Base-by-base conservation (phyloP, 768 basidiomycete genomes). In the Mycena haematopus region DNA sequence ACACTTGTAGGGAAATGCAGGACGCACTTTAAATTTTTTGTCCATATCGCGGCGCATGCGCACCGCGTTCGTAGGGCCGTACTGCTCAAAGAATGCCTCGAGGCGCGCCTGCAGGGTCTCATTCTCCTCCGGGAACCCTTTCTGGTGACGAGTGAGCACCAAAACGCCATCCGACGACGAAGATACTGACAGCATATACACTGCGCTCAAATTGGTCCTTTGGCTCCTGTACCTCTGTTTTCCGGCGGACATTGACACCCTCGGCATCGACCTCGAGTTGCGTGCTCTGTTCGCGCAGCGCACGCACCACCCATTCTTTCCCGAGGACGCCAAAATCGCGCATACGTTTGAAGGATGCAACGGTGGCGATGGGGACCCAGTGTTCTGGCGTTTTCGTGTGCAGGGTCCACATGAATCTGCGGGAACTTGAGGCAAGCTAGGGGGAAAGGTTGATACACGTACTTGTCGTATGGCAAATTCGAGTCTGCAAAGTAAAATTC, bases 401-500 rank as follows among this genome's bases (percentile, higher is more conserved):
- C 50, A 96, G 78, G 3, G 91, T 87, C 94, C 95, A 98, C 92
- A 97, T 94, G 81, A 95, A 97, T 78, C 93, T 95, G 60, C 8
- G 52, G 36, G 33, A 21, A 44, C 25, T 24, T 52, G 54, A 22
- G 55, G 49, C 47, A 35, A 40, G 0, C 13, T 17, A 3, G 45
- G 46, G 38, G 0, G 14, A 33, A 10, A 33, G 27, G 27, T 45
- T 19, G 35, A 17, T 38, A 52, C 22, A 59, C 82, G 27, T 70
- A 90, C 90, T 87, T 91, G 82, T 95, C 93, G 66, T 86, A 95
- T 1, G 96, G 96, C 56, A 99, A 84, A 76, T 98, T 97, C n/a
- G 94, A 85, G 76, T 96, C 95, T 54, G 92, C 92, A 77, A 99
- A 95, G 80, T 98, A 97, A 76, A 97, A 98, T 73, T 95, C 92